Evolutionary conservation across 2,329 filamentous ascomycete species (phyloP), one percentile per base, ranked within the genome.

Genomic region (Delphinella strobiligena): DNA sequence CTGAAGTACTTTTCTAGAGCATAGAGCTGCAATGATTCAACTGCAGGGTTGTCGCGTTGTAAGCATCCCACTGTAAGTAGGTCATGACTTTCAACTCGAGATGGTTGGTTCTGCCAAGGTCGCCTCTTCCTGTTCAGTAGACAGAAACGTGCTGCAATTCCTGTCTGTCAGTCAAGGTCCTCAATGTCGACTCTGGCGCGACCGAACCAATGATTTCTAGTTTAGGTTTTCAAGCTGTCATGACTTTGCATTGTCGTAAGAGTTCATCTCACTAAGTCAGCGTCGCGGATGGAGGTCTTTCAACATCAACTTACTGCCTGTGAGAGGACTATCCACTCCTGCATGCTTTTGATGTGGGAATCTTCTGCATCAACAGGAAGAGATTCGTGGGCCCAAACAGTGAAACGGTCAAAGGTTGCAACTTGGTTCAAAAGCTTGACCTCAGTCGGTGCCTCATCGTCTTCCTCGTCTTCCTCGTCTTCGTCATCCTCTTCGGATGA

Each of bases 381-480:
- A 1, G 63, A 60, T 49, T 91, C 87, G 57, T 94, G 87, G 0
- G 74, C 79, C 88, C 88, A 96, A n/a, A 94, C 70, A 3, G 85
- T 62, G 37, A 94, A 58, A 40, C 82, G 69, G 5, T 86, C 75
- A 54, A 95, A 95, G 12, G 68, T 68, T 1, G 76, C 78, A 15
- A 78, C 67, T 32, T 75, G 66, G 37, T 82, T 71, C 49, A 89
- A 59, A 2, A 71, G 62, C 15, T 67, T 67, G 8, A 75, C 71
- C 1, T 72, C 67, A 17, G 66, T 10, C 64, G 57, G 8, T 68
- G 66, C 2, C n/a, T n/a, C n/a, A n/a, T n/a, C 58, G 10, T 64
- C 62, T 4, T 59, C 57, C 7, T 66, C 63, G 2, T 56, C 49
- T 27, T 60, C 54, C 11, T 63, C 54, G 14, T 61, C 56, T 3